A percentile compares a stretch with the other conserved stretches of the same genome.
These are phyloP conservation scores for Geotrichum macrosporum DNA, from an alignment of 1,139 yeast genomes.

Conservation along the genomic window DNA sequence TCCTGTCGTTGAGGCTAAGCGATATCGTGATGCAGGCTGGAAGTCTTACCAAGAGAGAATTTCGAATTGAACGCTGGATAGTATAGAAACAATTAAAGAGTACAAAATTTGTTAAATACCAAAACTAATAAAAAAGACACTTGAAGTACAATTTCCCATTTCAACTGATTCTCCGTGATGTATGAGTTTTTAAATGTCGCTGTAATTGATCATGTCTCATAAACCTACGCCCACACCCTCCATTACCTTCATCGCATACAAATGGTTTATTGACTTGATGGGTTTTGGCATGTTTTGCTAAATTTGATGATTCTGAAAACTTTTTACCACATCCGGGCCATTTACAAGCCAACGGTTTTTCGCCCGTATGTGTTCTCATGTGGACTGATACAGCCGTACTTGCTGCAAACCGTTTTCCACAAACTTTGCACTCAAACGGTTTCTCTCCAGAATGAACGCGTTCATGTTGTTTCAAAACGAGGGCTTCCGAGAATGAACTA, in stretches of 20 bases:
- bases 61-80: too few relatives aligned
- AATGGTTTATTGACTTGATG: conserved; percentile 30
- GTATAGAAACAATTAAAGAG: too few relatives aligned
- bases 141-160: too few relatives aligned
- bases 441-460: conserved; percentile 83
- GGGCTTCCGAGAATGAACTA: conserved; percentile 62
- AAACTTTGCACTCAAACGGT: conserved; percentile 74
- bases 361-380: conserved; percentile 84
- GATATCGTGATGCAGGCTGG: conserved; percentile 96
- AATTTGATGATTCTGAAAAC: conserved; percentile 83
- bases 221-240: conserved; percentile 34
- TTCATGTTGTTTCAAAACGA: conserved; percentile 69
- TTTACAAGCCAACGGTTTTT: conserved; percentile 77
- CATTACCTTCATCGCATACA: conserved; percentile 27
- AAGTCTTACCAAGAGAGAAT: conserved; percentile 51
- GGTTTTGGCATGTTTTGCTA: conserved; percentile 76
- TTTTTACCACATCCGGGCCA: conserved; percentile 77
- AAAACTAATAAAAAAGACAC: neutral
- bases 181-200: conserved; percentile 33
- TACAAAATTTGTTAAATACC: too few relatives aligned
- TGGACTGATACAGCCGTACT: conserved; percentile 59
- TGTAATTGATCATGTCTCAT: conserved; percentile 36
- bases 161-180: too few relatives aligned
- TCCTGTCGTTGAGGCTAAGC: conserved; percentile 76
- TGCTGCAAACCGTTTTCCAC: conserved; percentile 70